A percentile compares a stretch with the other conserved stretches of the same genome.
phyloP scores from a whole-genome alignment of 768 basidiomycete genomes.

The Fomitopsis pulvina region DNA sequence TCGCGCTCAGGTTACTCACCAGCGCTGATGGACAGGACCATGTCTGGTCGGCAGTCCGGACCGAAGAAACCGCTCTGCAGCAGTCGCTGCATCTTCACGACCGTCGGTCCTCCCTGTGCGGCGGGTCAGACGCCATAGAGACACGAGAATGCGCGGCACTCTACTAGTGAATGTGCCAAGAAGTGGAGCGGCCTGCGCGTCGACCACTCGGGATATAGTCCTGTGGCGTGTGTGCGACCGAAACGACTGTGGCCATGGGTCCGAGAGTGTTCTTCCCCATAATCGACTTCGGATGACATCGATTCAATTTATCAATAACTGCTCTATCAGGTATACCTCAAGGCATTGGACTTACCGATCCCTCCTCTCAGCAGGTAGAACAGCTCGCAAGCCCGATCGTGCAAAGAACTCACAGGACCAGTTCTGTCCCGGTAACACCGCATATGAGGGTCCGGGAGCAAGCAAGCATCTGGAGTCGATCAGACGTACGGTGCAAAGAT shows the following conservation, averaged over 20 bases:
- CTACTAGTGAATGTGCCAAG: constrained; percentile 41
- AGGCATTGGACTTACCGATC: constrained; percentile 26
- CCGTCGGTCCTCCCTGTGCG: constrained; percentile 39
- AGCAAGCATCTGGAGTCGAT: background rate
- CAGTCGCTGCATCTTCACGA: constrained; percentile 40
- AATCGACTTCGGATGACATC: no score
- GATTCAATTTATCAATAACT: background rate
- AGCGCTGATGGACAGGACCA: constrained; percentile 40
- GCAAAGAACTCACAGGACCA: constrained; percentile 45
- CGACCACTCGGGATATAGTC: constrained; percentile 43
- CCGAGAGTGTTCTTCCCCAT: constrained; percentile 38
- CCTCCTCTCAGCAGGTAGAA: constrained; percentile 42
- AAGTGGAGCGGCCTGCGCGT: constrained; percentile 38
- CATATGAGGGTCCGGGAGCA: constrained; percentile 6
- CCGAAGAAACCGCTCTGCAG: constrained; percentile 38
- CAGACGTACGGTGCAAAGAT: constrained; percentile 25
- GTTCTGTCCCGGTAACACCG: constrained; percentile 27
- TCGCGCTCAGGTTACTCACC: constrained; percentile 26
- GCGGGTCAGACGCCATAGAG: no score
- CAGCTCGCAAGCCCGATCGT: constrained; percentile 47
- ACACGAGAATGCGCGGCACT: background rate
- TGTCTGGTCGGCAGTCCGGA: constrained; percentile 29
- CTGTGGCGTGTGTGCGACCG: constrained; percentile 33
- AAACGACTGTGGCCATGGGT: constrained; percentile 33
- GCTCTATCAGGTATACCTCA: background rate